A percentile compares a stretch with the other conserved stretches of the same genome.
phyloP scores from a whole-genome alignment of 208 protist genomes.

The Wallacemonas collosoma region DNA sequence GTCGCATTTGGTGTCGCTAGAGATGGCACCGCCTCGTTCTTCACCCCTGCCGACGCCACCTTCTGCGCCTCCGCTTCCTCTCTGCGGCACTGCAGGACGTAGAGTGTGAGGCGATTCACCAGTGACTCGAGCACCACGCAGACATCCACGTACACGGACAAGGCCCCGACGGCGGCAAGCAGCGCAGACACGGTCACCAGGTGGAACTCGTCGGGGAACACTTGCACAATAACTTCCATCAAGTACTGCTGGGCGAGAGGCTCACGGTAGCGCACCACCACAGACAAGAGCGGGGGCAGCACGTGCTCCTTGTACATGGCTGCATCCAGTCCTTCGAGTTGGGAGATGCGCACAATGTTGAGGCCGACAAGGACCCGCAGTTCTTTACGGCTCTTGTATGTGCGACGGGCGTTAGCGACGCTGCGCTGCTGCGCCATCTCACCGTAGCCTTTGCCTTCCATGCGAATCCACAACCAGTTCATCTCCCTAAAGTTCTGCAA shows the following conservation, averaged over 20 bases:
- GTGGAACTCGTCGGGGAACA: slow-evolving; percentile 99
- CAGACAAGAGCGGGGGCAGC: slow-evolving; percentile 86
- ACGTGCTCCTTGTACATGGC: slow-evolving; percentile 89
- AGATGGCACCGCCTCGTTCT: not conserved
- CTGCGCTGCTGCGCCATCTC: slow-evolving; percentile 43
- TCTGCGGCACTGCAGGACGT: slow-evolving; percentile 44
- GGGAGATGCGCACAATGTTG: slow-evolving; percentile 96
- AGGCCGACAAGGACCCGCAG: slow-evolving; percentile 97
- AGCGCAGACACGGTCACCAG: slow-evolving; percentile 92
- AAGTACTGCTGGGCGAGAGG: slow-evolving; percentile 98
- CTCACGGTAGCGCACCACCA: slow-evolving; percentile 96
- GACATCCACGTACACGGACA: slow-evolving; percentile 91
- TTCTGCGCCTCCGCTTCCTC: slow-evolving; percentile 15
- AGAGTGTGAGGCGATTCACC: slow-evolving; percentile 91
- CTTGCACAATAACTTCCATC: slow-evolving; percentile 98
- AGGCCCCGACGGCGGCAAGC: slow-evolving; percentile 59
- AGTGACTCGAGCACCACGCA: slow-evolving; percentile 81
- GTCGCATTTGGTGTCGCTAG: slow-evolving; percentile 7
- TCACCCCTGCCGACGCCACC: too few relatives aligned
- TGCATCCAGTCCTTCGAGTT: slow-evolving; percentile 95
- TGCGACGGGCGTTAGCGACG: slow-evolving; percentile 37
- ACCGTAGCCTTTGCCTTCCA: slow-evolving; percentile 93
- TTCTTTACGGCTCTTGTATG: slow-evolving; percentile 94
- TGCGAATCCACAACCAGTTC: slow-evolving; percentile 99
- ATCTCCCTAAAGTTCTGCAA: slow-evolving; percentile 99